phyloP scores from a whole-genome alignment of 345 rosid genomes.

The Acer campestre region DNA sequence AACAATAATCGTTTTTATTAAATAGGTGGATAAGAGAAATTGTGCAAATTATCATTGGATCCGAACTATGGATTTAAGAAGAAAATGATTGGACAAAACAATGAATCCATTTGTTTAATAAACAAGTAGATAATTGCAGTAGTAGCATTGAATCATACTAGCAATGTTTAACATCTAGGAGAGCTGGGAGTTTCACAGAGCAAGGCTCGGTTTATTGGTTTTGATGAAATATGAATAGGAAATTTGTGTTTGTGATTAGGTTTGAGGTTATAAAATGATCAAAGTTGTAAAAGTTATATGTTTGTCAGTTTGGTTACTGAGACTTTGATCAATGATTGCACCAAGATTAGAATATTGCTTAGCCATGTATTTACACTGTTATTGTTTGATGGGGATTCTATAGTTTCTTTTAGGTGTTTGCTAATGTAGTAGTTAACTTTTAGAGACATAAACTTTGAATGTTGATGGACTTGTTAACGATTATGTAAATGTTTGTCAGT shows the following conservation, averaged over 20 bases:
- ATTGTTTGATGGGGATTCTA: neutral
- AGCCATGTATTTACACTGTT: neutral
- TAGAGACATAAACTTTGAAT: no score
- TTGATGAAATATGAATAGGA: neutral
- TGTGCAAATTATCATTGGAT: conserved; percentile 6
- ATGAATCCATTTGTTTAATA: neutral
- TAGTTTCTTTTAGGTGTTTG: neutral
- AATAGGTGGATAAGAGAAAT: neutral
- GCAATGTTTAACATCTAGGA: neutral
- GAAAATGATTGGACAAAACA: neutral
- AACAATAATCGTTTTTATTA: no score
- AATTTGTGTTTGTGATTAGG: neutral
- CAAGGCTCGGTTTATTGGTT: neutral
- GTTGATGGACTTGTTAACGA: no score
- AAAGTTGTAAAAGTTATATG: neutral
- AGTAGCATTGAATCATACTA: neutral
- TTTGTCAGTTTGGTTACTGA: neutral
- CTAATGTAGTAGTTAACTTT: no score
- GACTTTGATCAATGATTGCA: neutral
- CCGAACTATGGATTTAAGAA: neutral
- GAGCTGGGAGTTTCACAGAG: neutral
- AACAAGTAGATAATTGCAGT: neutral
- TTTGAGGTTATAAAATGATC: neutral
- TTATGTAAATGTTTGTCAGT: no score
- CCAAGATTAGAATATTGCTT: neutral